Conservation (phyloP, 169 alveolate species). For the Plasmodium coatneyi region DNA sequence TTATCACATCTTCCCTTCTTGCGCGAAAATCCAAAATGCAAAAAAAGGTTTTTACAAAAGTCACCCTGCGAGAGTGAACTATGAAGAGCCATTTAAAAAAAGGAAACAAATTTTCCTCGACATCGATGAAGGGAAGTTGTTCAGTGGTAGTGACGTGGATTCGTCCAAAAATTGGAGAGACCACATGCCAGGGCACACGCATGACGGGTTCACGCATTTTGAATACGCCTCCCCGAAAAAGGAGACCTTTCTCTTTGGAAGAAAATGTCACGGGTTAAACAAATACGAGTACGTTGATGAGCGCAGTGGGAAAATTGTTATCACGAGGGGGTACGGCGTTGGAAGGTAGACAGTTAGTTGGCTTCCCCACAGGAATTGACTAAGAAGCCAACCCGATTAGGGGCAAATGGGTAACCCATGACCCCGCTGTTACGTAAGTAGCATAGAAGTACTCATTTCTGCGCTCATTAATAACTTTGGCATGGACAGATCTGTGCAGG, state of each 20-base stretch:
- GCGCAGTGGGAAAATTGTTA: conserved; percentile 22
- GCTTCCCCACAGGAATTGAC: not conserved
- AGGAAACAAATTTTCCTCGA: conserved; percentile 47
- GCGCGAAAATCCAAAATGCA: conserved; percentile 31
- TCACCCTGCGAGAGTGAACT: conserved; percentile 7
- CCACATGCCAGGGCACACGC: not conserved
- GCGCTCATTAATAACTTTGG: not conserved
- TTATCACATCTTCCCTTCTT: conserved; percentile 32
- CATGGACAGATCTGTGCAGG: not conserved
- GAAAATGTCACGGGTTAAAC: conserved; percentile 61
- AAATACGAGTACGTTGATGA: conserved; percentile 46
- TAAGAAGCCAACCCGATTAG: not conserved
- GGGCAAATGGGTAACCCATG: not conserved
- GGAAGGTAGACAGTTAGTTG: not conserved
- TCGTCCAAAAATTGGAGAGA: not conserved
- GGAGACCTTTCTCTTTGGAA: conserved; percentile 4
- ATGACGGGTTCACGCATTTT: not conserved
- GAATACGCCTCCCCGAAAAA: not conserved
- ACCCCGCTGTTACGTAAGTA: not conserved
- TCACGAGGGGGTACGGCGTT: not conserved
- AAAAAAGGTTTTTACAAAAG: conserved; percentile 14
- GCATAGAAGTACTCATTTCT: not conserved
- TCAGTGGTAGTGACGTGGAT: not conserved
- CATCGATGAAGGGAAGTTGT: conserved; percentile 10
- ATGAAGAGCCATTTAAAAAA: conserved; percentile 46